A percentile compares a stretch with the other conserved stretches of the same genome.
Conservation (phyloP, 495 filamentous ascomycete species). For the Trichoderma erinaceum region DNA sequence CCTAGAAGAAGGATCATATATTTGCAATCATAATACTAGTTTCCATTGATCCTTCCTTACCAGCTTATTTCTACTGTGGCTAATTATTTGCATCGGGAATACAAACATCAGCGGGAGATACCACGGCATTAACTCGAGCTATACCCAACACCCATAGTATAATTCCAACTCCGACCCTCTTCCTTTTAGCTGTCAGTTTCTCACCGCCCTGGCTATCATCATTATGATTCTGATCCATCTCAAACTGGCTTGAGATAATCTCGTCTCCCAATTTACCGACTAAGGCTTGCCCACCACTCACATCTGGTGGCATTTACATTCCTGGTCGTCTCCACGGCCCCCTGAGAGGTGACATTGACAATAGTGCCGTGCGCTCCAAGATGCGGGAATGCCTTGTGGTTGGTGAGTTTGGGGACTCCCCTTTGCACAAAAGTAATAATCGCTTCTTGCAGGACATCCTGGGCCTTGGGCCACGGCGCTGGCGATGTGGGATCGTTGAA, state of each 20-base stretch:
- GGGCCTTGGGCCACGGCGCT: conserved; percentile 2
- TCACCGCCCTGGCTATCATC: too few relatives aligned
- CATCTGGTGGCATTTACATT: not conserved
- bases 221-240: not conserved
- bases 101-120: too few relatives aligned
- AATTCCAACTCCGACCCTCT: not conserved
- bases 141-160: not conserved
- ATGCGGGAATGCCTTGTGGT: not conserved
- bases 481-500: not conserved
- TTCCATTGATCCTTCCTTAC: too few relatives aligned
- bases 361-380: not conserved
- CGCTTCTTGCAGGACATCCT: not conserved
- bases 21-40: too few relatives aligned
- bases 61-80: too few relatives aligned
- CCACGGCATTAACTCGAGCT: too few relatives aligned
- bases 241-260: not conserved
- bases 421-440: not conserved
- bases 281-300: not conserved
- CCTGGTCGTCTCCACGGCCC: not conserved
- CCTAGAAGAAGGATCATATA: too few relatives aligned
- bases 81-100: too few relatives aligned
- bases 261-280: not conserved
- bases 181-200: too few relatives aligned
- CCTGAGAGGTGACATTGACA: not conserved
- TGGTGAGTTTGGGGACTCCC: not conserved